Conservation (phyloP, 441 rosid species). For the Omphalea diandra region DNA sequence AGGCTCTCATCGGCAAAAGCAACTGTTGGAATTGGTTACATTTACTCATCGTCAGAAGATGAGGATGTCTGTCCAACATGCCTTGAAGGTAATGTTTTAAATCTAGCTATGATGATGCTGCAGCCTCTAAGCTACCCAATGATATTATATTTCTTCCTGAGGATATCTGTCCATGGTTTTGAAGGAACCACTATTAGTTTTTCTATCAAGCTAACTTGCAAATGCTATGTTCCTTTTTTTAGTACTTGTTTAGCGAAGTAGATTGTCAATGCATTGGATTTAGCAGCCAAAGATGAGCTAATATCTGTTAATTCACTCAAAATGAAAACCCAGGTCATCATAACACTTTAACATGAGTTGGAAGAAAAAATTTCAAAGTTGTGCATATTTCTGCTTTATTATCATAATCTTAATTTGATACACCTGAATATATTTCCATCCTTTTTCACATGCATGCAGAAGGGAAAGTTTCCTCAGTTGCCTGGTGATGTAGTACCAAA, state of each 20-base stretch:
- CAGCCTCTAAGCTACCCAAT: background rate
- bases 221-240: too few species aligned
- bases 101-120: constrained; percentile 3
- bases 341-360: background rate
- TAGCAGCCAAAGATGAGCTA: background rate
- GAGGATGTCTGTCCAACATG: constrained; percentile 94
- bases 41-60: constrained; percentile 67
- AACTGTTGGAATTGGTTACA: constrained; percentile 42
- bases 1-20: constrained; percentile 55
- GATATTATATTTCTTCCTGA: background rate
- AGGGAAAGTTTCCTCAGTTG: background rate
- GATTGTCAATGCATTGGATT: background rate
- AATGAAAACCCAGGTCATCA: background rate
- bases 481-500: too few species aligned
- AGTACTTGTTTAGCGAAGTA: background rate
- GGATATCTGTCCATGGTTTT: constrained; percentile 3
- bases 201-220: background rate
- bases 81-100: constrained; percentile 69
- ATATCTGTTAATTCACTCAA: background rate
- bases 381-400: background rate
- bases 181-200: background rate
- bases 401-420: background rate
- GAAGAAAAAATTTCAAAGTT: background rate
- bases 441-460: background rate
- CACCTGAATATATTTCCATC: background rate